Percentiles rank a stretch among this genome's conserved stretches.
Conservation (phyloP, 139 green algal genomes). For the Chlorella sp. region DNA sequence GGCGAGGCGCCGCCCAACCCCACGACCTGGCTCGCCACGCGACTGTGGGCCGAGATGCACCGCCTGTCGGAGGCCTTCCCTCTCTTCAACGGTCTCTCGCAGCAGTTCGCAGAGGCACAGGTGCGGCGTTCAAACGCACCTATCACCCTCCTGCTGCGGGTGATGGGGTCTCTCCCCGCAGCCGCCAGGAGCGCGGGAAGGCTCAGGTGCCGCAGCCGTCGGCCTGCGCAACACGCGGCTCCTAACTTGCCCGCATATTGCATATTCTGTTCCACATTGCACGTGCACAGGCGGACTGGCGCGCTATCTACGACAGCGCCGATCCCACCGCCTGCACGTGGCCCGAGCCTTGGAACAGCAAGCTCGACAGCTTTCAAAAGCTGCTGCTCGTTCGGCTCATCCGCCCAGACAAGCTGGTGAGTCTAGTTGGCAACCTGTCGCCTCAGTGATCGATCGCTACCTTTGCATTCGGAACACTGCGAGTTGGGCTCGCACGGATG, state of each 20-base stretch:
- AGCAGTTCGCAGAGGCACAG: conserved; percentile 22
- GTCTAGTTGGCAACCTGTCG: too few relatives aligned
- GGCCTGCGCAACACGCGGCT: too few relatives aligned
- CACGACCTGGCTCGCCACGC: conserved; percentile 35
- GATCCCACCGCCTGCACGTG: conserved; percentile 26
- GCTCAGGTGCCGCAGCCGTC: too few relatives aligned
- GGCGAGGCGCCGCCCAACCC: conserved; percentile 40
- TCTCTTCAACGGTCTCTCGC: conserved; percentile 22
- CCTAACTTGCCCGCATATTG: too few relatives aligned
- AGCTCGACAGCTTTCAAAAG: conserved; percentile 47
- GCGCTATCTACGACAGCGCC: conserved; percentile 45
- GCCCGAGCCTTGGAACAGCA: conserved; percentile 34
- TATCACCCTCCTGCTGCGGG: too few relatives aligned
- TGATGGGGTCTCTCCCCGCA: too few relatives aligned
- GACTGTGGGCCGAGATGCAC: conserved; percentile 51
- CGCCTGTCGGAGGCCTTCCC: conserved; percentile 25
- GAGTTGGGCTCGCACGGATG: too few relatives aligned
- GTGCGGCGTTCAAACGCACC: too few relatives aligned
- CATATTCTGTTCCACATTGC: too few relatives aligned
- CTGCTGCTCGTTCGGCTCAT: conserved; percentile 46
- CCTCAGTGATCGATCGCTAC: too few relatives aligned
- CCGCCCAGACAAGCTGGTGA: conserved; percentile 65
- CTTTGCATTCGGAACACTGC: too few relatives aligned
- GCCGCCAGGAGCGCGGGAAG: too few relatives aligned
- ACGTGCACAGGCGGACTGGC: conserved; percentile 27